Evolutionary conservation across 805 yeast genomes (phyloP), one percentile per base, ranked within the genome.

Genomic region (Maudiozyma bulderi): DNA sequence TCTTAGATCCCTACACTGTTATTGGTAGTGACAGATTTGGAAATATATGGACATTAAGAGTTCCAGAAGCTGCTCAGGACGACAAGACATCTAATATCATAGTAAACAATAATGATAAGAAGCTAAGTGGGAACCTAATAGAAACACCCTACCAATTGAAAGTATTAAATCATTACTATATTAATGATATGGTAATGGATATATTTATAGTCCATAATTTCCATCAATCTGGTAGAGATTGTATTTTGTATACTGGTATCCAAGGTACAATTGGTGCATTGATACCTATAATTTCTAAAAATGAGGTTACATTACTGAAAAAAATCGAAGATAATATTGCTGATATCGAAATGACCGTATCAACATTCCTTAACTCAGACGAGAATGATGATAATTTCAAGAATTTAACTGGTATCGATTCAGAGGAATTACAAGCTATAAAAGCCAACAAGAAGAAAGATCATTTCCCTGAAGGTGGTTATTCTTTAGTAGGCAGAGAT

Each of bases 1-100:
- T 78, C 54, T 66, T 93, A 5, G 98, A 93, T 61, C 76, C 79
- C 52, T 80, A 80, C 49, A 88, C 96, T 0, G 77, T 85, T 0
- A 69, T 84, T 40, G 87, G 86, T 1, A 96, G 96, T 11, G 98
- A 93, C 62, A 82, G 81, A 59, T 88, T 85, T 66, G 97, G 98
- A 0, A 86, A 84, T 56, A 44, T 89, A 0, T 81, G 83, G 65
- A 75, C 86, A 1, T 66, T 87, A 40, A 69, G 96, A 50, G 65
- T 84, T 40, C 77, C 67, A n/a, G 67, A 72, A 5, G 69, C 73
- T 0, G 74, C 82, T 0, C 65, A 68, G 41, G 13, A 20, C 11
- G 39, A 39, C 28, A 30, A 43, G 1, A 41, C 38, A 29, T 8
- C 28, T n/a, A 5, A 10, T 2, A 37, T 8, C 15, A 10, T 20